These are phyloP conservation scores for Lachnellula arida DNA, from an alignment of 2,329 filamentous ascomycete species.

Conservation along the genomic window DNA sequence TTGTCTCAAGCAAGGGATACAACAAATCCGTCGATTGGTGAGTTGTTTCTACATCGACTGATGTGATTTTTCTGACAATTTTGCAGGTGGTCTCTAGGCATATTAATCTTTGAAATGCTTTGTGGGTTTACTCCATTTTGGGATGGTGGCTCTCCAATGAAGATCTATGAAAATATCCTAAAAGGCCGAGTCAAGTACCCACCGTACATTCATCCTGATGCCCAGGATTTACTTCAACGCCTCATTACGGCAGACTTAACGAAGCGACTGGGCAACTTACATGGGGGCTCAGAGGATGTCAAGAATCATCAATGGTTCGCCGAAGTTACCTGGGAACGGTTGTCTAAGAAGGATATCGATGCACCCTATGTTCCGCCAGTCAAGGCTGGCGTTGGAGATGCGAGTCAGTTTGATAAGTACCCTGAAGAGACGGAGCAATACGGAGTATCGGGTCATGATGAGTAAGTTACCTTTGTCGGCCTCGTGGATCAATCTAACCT, in stretches of 20 bases:
- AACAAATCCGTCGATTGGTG: conserved; percentile 99
- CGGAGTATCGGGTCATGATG: conserved; percentile 71
- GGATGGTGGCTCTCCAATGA: conserved; percentile 96
- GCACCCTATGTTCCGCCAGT: conserved; percentile 96
- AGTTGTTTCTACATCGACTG: conserved; percentile 34
- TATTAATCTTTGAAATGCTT: conserved; percentile 98
- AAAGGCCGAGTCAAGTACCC: conserved; percentile 96
- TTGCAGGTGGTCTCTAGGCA: conserved; percentile 91
- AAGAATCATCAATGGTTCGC: conserved; percentile 96
- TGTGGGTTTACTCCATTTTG: conserved; percentile 99
- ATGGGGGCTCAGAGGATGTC: conserved; percentile 84
- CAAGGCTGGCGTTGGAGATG: conserved; percentile 87
- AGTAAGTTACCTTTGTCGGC: conserved; percentile 57
- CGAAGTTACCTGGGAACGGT: conserved; percentile 94
- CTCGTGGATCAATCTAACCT: not conserved
- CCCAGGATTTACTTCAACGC: conserved; percentile 85
- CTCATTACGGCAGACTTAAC: conserved; percentile 94
- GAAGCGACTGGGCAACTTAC: conserved; percentile 90
- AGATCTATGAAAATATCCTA: conserved; percentile 99
- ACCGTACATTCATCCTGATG: conserved; percentile 89
- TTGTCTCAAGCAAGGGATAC: conserved; percentile 98
- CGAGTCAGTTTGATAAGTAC: conserved; percentile 97
- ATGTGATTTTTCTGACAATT: conserved; percentile 12
- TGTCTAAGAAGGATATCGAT: conserved; percentile 95
- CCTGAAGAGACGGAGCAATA: conserved; percentile 95